Evolutionary conservation across 345 rosid species (phyloP).

Genomic region (Clarkia xantiana): DNA sequence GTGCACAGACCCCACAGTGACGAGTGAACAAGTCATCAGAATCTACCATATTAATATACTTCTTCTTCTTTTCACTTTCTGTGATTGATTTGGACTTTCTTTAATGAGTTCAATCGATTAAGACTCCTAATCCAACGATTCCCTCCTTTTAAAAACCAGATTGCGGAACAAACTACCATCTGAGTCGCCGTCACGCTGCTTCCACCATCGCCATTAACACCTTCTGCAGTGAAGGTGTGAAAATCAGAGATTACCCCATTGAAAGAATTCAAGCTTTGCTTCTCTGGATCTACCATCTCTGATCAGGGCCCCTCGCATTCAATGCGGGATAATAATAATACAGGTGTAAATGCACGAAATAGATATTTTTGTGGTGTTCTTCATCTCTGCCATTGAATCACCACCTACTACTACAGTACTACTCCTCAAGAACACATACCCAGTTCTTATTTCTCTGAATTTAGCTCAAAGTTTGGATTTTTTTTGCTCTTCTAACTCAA

Average conservation of each 20-base stretch:
- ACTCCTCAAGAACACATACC: no score
- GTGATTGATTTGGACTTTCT: not conserved
- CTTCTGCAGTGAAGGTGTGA: not conserved
- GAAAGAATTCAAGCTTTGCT: not conserved
- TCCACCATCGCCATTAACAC: not conserved
- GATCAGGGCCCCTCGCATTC: constrained; percentile 4
- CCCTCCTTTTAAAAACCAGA: not conserved
- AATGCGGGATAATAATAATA: constrained; percentile 3
- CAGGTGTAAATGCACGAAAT: constrained; percentile 4
- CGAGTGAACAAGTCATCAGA: not conserved
- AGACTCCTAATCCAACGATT: not conserved
- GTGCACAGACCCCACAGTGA: not conserved
- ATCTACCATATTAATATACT: not conserved
- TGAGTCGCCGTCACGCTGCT: no score
- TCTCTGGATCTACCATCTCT: constrained; percentile 4
- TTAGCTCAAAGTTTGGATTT: no score
- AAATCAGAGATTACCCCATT: not conserved
- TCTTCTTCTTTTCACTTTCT: not conserved
- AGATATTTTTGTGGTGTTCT: no score
- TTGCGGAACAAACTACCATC: not conserved
- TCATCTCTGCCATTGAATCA: no score
- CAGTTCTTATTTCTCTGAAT: no score
- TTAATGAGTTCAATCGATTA: no score
- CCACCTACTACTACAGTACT: no score
- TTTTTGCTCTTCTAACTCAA: no score